phyloP scores from a whole-genome alignment of 768 basidiomycete genomes.

The Astraeus odoratus region DNA sequence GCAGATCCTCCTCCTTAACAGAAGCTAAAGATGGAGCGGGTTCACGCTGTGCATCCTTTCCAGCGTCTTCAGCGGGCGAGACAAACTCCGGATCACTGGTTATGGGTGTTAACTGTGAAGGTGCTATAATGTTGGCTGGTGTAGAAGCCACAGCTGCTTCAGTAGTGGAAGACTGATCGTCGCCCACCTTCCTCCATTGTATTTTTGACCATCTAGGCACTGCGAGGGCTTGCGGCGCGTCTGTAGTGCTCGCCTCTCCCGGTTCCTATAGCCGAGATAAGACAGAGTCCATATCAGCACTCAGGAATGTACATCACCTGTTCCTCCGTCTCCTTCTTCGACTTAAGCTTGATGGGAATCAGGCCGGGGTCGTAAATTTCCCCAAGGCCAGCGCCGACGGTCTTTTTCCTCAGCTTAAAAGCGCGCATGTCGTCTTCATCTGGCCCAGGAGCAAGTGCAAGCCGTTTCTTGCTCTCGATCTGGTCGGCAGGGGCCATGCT shows the following conservation, averaged over 20 bases:
- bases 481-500: constrained; percentile 8
- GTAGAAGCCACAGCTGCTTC: constrained; percentile 5
- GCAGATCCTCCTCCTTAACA: constrained; percentile 3
- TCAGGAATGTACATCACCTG: neutral
- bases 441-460: constrained; percentile 28
- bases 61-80: neutral
- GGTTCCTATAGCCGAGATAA: no score
- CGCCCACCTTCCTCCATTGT: constrained; percentile 27
- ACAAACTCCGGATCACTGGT: neutral
- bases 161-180: neutral
- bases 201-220: constrained; percentile 31
- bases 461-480: constrained; percentile 27
- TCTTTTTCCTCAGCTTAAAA: constrained; percentile 68
- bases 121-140: constrained; percentile 1
- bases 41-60: constrained; percentile 5
- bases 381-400: constrained; percentile 51
- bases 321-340: constrained; percentile 40
- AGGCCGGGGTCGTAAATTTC: constrained; percentile 78
- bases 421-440: constrained; percentile 48
- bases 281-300: no score
- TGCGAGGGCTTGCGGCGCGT: constrained; percentile 7
- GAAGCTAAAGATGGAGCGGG: neutral
- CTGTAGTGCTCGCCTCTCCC: neutral
- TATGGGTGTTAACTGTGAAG: neutral
- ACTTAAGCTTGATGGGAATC: constrained; percentile 57